A percentile compares a stretch with the other conserved stretches of the same genome.
These are phyloP conservation scores for Marasmius sp. DNA, from an alignment of 1,284 basidiomycete genomes.

Conservation along the genomic window DNA sequence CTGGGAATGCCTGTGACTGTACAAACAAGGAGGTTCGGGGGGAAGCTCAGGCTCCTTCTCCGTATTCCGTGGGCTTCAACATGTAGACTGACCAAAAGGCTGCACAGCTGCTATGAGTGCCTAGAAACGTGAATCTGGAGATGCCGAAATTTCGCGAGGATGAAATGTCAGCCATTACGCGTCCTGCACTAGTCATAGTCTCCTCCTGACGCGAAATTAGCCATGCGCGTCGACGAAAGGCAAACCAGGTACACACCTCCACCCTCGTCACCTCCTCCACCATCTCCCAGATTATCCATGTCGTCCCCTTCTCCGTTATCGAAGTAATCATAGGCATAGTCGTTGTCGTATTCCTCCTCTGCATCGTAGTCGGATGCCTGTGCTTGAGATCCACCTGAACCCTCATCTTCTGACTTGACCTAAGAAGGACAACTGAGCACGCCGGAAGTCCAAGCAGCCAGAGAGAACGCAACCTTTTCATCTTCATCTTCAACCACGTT, in stretches of 20 bases:
- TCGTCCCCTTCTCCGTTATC: conserved; percentile 83
- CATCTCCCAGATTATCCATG: conserved; percentile 70
- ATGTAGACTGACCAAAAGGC: too few species aligned
- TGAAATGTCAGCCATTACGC: neutral
- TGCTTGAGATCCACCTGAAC: conserved; percentile 64
- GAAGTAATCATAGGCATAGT: conserved; percentile 84
- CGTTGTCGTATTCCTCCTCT: conserved; percentile 83
- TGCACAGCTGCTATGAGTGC: too few species aligned
- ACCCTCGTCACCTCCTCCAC: conserved; percentile 64
- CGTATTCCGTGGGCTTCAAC: too few species aligned
- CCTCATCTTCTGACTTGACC: conserved; percentile 68
- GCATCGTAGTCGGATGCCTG: conserved; percentile 76
- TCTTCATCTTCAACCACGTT: conserved; percentile 64
- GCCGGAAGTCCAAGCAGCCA: neutral
- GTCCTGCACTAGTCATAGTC: neutral
- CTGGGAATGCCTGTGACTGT: too few species aligned
- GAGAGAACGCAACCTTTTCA: conserved; percentile 45
- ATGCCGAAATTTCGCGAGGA: too few species aligned
- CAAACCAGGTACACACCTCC: conserved; percentile 21
- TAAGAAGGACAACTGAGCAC: conserved; percentile 24
- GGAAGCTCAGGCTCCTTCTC: too few species aligned
- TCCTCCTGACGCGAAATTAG: neutral
- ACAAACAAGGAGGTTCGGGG: too few species aligned
- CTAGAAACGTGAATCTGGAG: too few species aligned
- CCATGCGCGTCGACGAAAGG: neutral